phyloP scores from a whole-genome alignment of 805 yeast species.

The Pichia deserticola region DNA sequence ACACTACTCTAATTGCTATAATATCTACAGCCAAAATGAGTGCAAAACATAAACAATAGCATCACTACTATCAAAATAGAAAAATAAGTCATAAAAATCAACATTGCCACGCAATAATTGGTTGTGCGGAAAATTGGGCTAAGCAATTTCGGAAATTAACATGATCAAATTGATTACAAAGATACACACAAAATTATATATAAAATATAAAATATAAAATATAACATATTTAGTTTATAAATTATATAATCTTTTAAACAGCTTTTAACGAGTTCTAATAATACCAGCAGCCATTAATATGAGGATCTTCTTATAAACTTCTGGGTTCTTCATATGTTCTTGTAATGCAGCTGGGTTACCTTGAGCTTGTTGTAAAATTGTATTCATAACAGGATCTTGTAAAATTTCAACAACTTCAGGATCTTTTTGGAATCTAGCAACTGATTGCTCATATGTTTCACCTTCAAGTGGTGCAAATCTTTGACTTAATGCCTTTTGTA shows the following conservation, averaged over 20 bases:
- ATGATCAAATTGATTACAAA: no score
- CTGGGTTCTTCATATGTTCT: constrained; percentile 97
- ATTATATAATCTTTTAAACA: background rate
- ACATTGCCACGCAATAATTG: no score
- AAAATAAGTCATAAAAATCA: no score
- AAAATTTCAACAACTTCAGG: constrained; percentile 89
- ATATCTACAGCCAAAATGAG: no score
- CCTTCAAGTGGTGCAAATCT: constrained; percentile 79
- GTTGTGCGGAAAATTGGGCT: no score
- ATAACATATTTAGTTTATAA: no score
- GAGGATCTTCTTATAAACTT: constrained; percentile 78
- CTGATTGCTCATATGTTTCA: constrained; percentile 90
- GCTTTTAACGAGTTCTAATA: constrained; percentile 53
- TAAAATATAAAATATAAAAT: no score
- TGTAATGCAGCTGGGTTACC: constrained; percentile 94
- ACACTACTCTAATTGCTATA: no score
- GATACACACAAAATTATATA: no score
- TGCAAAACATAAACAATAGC: no score
- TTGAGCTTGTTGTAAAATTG: constrained; percentile 88
- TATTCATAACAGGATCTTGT: constrained; percentile 94
- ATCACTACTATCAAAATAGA: no score
- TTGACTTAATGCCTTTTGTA: constrained; percentile 65
- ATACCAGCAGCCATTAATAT: constrained; percentile 94
- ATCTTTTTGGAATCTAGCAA: constrained; percentile 83
- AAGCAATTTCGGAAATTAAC: no score